Conservation (phyloP, 495 filamentous ascomycete species). For the Aspergillus indologenus region DNA sequence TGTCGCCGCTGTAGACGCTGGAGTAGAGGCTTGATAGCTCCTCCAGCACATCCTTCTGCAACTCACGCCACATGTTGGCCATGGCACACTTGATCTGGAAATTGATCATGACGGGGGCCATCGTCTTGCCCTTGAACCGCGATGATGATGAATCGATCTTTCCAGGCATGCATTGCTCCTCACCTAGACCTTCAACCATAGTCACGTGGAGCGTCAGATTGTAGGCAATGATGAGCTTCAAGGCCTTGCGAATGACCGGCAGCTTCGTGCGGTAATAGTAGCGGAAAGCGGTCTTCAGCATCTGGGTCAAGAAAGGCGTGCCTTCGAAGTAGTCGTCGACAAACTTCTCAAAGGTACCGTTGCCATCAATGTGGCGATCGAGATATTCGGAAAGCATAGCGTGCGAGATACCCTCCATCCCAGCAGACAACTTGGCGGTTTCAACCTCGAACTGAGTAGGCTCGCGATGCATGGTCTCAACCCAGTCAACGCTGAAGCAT, state of each 20-base stretch:
- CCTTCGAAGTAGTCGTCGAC: constrained; percentile 94
- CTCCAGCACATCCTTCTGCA: constrained; percentile 90
- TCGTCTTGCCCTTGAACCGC: constrained; percentile 79
- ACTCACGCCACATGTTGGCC: constrained; percentile 92
- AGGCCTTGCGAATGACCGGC: constrained; percentile 82
- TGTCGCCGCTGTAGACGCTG: constrained; percentile 89
- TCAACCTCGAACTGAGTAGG: constrained; percentile 77
- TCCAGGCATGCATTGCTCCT: constrained; percentile 72
- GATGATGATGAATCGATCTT: constrained; percentile 75
- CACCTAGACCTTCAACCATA: constrained; percentile 81
- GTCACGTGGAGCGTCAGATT: constrained; percentile 90
- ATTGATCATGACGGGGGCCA: constrained; percentile 96
- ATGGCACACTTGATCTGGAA: constrained; percentile 95
- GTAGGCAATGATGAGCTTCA: constrained; percentile 89
- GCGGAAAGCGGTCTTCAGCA: constrained; percentile 88
- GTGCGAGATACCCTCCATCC: constrained; percentile 76
- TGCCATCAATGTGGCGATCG: constrained; percentile 83
- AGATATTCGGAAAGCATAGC: constrained; percentile 80
- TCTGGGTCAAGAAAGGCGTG: constrained; percentile 86
- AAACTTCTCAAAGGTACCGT: constrained; percentile 75
- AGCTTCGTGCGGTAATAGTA: constrained; percentile 81
- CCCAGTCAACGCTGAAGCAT: constrained; percentile 89
- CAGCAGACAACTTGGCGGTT: constrained; percentile 81
- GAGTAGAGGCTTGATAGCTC: constrained; percentile 87
- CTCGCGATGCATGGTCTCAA: constrained; percentile 68